Percentiles rank a stretch among this genome's conserved stretches.
These are phyloP conservation scores for Scenedesmus sp. DNA, from an alignment of 163 green algal genomes.

Conservation along the genomic window DNA sequence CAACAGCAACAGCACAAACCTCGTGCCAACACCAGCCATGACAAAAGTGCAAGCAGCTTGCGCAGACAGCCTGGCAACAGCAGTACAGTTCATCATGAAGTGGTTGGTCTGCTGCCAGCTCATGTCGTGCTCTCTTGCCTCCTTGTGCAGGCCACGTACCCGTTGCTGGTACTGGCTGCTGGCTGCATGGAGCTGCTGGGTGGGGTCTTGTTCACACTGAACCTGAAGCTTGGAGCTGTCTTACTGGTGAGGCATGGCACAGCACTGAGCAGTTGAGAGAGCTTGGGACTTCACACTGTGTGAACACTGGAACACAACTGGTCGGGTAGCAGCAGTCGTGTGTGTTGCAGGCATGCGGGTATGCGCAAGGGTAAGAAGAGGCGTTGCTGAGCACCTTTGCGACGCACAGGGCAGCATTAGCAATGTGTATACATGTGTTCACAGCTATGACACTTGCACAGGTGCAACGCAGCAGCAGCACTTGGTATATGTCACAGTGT, in stretches of 20 bases:
- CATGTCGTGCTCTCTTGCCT: background rate
- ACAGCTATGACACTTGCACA: too few relatives aligned
- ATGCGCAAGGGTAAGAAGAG: background rate
- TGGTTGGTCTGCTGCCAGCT: background rate
- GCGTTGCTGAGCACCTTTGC: background rate
- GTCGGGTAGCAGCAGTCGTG: too few relatives aligned
- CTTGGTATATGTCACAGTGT: too few relatives aligned
- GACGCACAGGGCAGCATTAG: background rate
- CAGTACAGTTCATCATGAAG: background rate
- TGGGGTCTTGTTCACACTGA: slow-evolving; percentile 40
- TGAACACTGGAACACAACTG: too few relatives aligned
- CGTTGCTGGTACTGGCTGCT: slow-evolving; percentile 20
- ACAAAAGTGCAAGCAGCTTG: background rate
- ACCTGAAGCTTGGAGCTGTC: slow-evolving; percentile 31
- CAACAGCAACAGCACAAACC: too few relatives aligned
- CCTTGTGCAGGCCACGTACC: slow-evolving; percentile 31
- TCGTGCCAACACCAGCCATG: background rate
- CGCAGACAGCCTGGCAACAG: background rate
- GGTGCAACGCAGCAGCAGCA: too few relatives aligned
- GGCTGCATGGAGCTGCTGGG: slow-evolving; percentile 46
- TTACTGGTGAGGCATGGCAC: slow-evolving; percentile 15
- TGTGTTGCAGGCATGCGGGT: background rate
- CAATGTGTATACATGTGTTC: too few relatives aligned
- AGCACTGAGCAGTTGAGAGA: background rate
- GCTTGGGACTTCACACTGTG: background rate